These are phyloP conservation scores for Scheffersomyces amazonensis DNA, from an alignment of 805 yeast genomes.

Conservation along the genomic window DNA sequence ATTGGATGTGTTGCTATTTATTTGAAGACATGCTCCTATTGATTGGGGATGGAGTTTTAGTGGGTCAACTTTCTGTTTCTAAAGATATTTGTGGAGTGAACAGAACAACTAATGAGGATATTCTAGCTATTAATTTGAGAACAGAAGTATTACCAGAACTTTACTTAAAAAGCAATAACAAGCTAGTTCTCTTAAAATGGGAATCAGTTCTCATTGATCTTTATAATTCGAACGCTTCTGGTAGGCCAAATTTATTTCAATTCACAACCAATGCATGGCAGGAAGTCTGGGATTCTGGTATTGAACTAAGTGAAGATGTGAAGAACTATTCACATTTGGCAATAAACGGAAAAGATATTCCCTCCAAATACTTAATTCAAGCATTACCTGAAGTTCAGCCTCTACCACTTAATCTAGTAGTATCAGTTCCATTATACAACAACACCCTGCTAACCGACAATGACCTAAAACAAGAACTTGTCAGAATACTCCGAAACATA, in stretches of 20 bases:
- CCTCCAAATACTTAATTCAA: conserved; percentile 32
- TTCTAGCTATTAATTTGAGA: conserved; percentile 33
- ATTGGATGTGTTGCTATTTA: conserved; percentile 26
- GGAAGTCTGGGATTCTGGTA: conserved; percentile 26
- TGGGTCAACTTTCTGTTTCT: conserved; percentile 40
- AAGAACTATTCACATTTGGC: conserved; percentile 32
- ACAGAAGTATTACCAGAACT: conserved; percentile 45
- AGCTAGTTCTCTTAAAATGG: conserved; percentile 41
- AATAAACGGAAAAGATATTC: conserved; percentile 39
- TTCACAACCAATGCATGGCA: conserved; percentile 52
- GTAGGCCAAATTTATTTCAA: conserved; percentile 34
- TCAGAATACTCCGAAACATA: conserved; percentile 19
- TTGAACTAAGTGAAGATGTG: conserved; percentile 38
- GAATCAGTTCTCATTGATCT: conserved; percentile 24
- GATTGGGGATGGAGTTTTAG: conserved; percentile 19
- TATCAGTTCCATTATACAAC: conserved; percentile 38
- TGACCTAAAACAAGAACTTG: conserved; percentile 23
- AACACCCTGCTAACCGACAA: conserved; percentile 18
- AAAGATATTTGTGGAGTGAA: conserved; percentile 33
- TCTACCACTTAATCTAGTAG: conserved; percentile 38
- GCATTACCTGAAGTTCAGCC: conserved; percentile 40
- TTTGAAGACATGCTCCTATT: conserved; percentile 30
- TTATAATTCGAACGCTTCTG: background rate
- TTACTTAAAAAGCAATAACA: conserved; percentile 25
- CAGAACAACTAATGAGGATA: conserved; percentile 13